Evolutionary conservation across 805 yeast genomes (phyloP).

Genomic region (Myxozyma mucilagina): DNA sequence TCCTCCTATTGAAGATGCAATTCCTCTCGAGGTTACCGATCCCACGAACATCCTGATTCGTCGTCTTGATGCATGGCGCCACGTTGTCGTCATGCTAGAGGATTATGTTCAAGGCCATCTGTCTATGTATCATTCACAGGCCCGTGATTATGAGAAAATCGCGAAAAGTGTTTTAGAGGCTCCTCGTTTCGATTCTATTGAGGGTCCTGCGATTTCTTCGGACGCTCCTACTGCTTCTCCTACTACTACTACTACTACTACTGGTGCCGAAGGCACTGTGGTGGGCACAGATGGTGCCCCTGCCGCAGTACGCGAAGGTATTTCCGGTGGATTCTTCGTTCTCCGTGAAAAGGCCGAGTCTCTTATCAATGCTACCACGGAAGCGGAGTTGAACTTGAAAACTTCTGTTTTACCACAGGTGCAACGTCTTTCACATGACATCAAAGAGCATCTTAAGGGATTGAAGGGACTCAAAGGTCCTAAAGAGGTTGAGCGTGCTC

Average conservation of each 20-base stretch:
- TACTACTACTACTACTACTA: no score
- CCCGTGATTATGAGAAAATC: slow-evolving; percentile 41
- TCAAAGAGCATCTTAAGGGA: slow-evolving; percentile 48
- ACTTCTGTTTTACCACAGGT: slow-evolving; percentile 48
- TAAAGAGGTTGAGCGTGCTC: slow-evolving; percentile 44
- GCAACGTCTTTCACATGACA: slow-evolving; percentile 44
- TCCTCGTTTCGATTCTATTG: slow-evolving; percentile 40
- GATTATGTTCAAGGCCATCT: slow-evolving; percentile 39
- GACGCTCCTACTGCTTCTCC: background rate
- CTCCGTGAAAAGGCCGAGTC: slow-evolving; percentile 40
- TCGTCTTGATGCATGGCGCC: slow-evolving; percentile 46
- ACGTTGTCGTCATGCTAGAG: slow-evolving; percentile 37
- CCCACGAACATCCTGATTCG: slow-evolving; percentile 42
- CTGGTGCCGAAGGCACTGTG: background rate
- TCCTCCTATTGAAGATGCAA: slow-evolving; percentile 21
- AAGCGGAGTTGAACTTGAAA: slow-evolving; percentile 45
- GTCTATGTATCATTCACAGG: slow-evolving; percentile 36
- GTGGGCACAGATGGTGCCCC: slow-evolving; percentile 5
- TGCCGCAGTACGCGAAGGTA: slow-evolving; percentile 32
- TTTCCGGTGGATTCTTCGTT: slow-evolving; percentile 41
- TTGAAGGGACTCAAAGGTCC: slow-evolving; percentile 43
- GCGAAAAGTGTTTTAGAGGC: slow-evolving; percentile 39
- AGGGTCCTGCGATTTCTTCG: slow-evolving; percentile 8
- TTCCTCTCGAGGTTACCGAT: slow-evolving; percentile 37
- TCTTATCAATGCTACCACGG: slow-evolving; percentile 42